Evolutionary conservation across 108 stramenopile species (phyloP).

Genomic region (Nitzschia putrida): DNA sequence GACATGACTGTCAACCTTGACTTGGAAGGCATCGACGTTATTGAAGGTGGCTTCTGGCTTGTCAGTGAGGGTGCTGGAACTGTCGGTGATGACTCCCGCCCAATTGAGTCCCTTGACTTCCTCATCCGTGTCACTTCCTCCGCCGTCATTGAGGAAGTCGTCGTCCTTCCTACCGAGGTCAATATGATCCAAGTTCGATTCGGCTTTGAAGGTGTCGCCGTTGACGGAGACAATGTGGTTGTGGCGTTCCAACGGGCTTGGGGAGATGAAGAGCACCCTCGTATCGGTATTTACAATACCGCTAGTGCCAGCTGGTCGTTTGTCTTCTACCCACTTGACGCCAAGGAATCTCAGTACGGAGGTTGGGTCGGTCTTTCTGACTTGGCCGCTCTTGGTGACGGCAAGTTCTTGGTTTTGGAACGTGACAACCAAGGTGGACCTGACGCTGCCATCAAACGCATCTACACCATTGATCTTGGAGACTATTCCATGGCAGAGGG

Average conservation of each 20-base stretch:
- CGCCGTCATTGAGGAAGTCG: constrained; percentile 49
- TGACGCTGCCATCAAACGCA: constrained; percentile 67
- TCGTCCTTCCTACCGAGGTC: constrained; percentile 54
- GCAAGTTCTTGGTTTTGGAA: constrained; percentile 62
- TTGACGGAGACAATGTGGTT: constrained; percentile 45
- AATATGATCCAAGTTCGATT: constrained; percentile 42
- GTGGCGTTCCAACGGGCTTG: constrained; percentile 63
- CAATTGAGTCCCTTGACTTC: constrained; percentile 48
- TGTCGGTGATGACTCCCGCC: constrained; percentile 40
- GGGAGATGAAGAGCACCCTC: constrained; percentile 48
- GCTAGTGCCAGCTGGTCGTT: constrained; percentile 42
- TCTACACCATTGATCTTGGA: constrained; percentile 55
- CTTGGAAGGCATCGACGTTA: constrained; percentile 63
- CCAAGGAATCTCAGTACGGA: constrained; percentile 52
- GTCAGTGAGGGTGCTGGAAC: constrained; percentile 72
- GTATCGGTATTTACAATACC: constrained; percentile 53
- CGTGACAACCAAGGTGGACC: constrained; percentile 75
- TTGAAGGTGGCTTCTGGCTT: constrained; percentile 53
- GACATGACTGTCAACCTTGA: constrained; percentile 77
- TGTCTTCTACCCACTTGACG: constrained; percentile 63
- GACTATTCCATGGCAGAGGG: constrained; percentile 38
- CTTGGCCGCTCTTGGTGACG: constrained; percentile 49
- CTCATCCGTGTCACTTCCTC: constrained; percentile 40
- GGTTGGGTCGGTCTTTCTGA: constrained; percentile 81
- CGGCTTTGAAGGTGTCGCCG: constrained; percentile 77